These are phyloP conservation scores for Microthlaspi erraticum DNA, from an alignment of 345 rosid species.

Conservation along the genomic window DNA sequence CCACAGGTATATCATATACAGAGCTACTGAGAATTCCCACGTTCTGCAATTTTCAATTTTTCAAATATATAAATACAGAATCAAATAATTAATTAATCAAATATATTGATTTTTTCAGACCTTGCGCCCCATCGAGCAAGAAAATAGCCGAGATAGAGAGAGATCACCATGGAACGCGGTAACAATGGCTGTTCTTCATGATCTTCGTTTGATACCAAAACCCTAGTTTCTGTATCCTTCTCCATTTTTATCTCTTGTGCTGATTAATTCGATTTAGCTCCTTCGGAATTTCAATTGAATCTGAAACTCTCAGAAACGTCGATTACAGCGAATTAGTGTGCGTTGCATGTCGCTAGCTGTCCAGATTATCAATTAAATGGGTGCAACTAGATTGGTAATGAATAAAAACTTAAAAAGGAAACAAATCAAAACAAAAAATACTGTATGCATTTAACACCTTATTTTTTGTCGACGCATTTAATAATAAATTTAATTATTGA, in stretches of 20 bases:
- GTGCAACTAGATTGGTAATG: slow-evolving; percentile 5
- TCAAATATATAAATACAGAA: not conserved
- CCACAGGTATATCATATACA: slow-evolving; percentile 90
- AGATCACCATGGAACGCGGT: slow-evolving; percentile 46
- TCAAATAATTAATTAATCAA: not conserved
- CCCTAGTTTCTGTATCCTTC: slow-evolving; percentile 31
- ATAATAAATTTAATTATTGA: too few relatives aligned
- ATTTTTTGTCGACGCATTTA: too few relatives aligned
- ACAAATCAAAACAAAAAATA: not conserved
- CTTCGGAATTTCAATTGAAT: not conserved
- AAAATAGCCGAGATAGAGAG: slow-evolving; percentile 67
- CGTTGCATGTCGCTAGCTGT: not conserved
- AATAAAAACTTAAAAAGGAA: not conserved
- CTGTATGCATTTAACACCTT: too few relatives aligned
- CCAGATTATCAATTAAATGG: slow-evolving; percentile 1
- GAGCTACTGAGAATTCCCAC: slow-evolving; percentile 94
- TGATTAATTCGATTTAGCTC: slow-evolving; percentile 1
- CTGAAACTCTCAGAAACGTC: slow-evolving; percentile 19
- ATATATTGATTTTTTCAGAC: slow-evolving; percentile 31
- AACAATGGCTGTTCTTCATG: slow-evolving; percentile 14
- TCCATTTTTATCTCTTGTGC: slow-evolving; percentile 31
- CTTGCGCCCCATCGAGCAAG: slow-evolving; percentile 94
- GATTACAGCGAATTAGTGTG: slow-evolving; percentile 10
- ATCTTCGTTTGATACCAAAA: slow-evolving; percentile 17
- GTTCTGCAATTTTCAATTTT: slow-evolving; percentile 56